Evolutionary conservation across 495 filamentous ascomycete genomes (phyloP), one percentile per base, ranked within the genome.

Genomic region (Diplogelasinospora grovesii): DNA sequence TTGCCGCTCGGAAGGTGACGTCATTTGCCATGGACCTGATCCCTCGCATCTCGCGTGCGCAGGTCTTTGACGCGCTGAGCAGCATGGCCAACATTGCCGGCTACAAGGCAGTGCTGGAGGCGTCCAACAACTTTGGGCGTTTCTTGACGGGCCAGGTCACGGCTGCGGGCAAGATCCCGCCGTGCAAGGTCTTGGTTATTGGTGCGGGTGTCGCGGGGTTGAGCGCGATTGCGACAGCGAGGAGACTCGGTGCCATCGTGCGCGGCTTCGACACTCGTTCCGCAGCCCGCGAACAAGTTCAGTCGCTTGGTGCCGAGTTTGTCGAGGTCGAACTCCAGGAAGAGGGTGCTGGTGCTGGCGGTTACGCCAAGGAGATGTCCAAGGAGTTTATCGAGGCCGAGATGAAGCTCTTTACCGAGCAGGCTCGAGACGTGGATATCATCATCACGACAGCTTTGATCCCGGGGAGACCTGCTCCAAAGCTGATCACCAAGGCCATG

Each of bases 61-160:
- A 87, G 50, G 74, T 77, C 6, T 90, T 88, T 52, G 85, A 90
- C 61, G 85, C 84, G 9, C 64, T 87, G 47, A 84, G 81, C 56
- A 86, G 82, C 8, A 89, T 89, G 85, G 83, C 85, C 41, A 90
- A 90, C 46, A 90, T 88, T 59, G 83, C 85, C 14, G 85, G 85
- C 4, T 90, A 90, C 61, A 90, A 87, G 57, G 85, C 83, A 13
- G 82, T 90, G 1, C 60, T 90, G 35, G 84, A 89, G 54, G 85
- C 85, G 2, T 86, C 83, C 1, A 89, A 88, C 59, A 74, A 79
- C 49, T 90, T 88, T 57, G 85, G 84, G 41, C 79, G 83, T 27
- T 90, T 86, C 52, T 60, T 90, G 42, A 87, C 85, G 21, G 85
- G 84, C 27, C 85, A 90, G 52, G 82, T 86, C 22, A 90, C 85